Evolutionary conservation across 2,329 filamentous ascomycete genomes (phyloP), one percentile per base, ranked within the genome.

Genomic region (Ophiostoma sp.): DNA sequence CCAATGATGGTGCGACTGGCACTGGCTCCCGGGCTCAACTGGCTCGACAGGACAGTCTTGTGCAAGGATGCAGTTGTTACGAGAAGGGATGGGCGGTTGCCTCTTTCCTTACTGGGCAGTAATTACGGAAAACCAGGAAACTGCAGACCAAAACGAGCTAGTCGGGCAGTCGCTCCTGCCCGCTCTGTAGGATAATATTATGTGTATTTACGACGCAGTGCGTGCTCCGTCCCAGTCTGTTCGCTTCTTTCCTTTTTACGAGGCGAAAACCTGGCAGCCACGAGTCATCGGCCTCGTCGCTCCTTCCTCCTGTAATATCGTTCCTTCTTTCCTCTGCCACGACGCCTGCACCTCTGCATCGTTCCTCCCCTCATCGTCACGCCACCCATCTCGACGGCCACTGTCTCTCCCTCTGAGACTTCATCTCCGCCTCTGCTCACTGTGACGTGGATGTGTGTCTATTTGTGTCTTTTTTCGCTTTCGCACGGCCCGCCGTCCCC

Each of bases 91-190:
- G 49, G 7, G 49, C 49, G 49, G 49, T 27, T 27, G 49, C 49
- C 49, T 55, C 49, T 55, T 55, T 55, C 49, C 49, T 27, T 55
- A 55, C 49, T 55, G 49, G 49, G 49, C 49, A 55, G 49, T 55
- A 36, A 36, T 55, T 55, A 55, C 49, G 49, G 27, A 55, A 55
- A 55, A 55, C 49, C 18, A 18, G 49, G 18, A 55, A 55, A 27
- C 18, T 55, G 49, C n/a, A 55, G 27, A 55, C 1, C 49, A 55
- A 55, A 55, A 55, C 12, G 49, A 55, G 49, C 49, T 55, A 55
- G 49, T 55, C 49, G 49, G 49, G n/a, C 49, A 14, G 49, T 55
- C 49, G 49, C 49, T 55, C 49, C 49, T 55, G 49, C 49, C 49
- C 49, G n/a, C 49, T 11, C 18, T n/a, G 49, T 18, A 55, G n/a